Percentiles rank a stretch among this genome's conserved stretches.
These are phyloP conservation scores for Tricholoma flavovirens DNA, from an alignment of 768 basidiomycete species.

Conservation along the genomic window DNA sequence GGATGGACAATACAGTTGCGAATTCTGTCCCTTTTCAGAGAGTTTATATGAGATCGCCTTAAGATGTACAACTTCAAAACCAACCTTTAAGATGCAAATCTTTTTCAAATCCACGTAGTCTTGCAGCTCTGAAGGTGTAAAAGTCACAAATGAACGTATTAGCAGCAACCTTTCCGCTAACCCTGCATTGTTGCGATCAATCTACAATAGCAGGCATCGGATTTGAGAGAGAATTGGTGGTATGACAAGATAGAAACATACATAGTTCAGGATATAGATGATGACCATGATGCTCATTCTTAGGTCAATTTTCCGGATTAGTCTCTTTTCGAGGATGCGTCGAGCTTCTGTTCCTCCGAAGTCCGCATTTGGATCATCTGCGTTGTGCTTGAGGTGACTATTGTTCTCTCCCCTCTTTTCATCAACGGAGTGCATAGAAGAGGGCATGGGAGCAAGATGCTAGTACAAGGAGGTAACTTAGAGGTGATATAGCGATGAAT, in stretches of 20 bases:
- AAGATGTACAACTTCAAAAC: neutral
- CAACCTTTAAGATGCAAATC: conserved; percentile 51
- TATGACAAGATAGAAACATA: conserved; percentile 4
- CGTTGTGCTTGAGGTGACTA: neutral
- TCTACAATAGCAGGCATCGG: conserved; percentile 36
- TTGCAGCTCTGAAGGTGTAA: conserved; percentile 44
- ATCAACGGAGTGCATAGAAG: conserved; percentile 4
- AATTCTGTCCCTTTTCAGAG: conserved; percentile 36
- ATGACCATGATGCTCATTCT: conserved; percentile 44
- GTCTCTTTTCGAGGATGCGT: conserved; percentile 24
- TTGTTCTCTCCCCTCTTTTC: conserved; percentile 13
- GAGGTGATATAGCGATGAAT: neutral
- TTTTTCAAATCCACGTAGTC: conserved; percentile 58
- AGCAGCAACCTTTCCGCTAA: conserved; percentile 22
- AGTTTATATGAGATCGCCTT: neutral
- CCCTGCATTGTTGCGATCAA: conserved; percentile 70
- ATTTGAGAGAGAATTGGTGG: neutral
- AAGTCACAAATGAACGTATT: neutral
- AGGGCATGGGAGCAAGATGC: neutral
- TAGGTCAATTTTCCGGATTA: conserved; percentile 46
- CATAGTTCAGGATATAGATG: conserved; percentile 45
- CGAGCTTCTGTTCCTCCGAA: conserved; percentile 24
- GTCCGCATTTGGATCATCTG: conserved; percentile 19
- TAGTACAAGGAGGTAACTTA: neutral
- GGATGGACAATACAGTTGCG: conserved; percentile 50